Base-by-base conservation (phyloP, 768 basidiomycete genomes). In the Russula earlei region DNA sequence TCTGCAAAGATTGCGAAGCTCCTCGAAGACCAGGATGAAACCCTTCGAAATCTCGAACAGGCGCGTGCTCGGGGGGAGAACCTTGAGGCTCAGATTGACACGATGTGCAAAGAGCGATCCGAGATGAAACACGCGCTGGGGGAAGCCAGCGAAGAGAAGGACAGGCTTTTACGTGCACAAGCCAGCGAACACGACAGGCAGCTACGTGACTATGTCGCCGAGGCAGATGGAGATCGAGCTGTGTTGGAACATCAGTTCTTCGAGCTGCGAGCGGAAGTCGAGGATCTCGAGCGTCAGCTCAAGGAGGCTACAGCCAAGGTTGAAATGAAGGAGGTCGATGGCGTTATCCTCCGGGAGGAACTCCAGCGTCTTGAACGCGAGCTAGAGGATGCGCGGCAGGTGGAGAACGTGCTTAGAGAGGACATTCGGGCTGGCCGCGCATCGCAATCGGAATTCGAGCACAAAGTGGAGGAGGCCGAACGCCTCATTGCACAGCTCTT, bases 191-290 rank as follows among this genome's bases (percentile, higher is more conserved):
- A 82, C 54, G 83, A 85, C 55, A 71, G 78, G 33, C 68, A 76
- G 42, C 81, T 96, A 59, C 80, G 91, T 1, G 92, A 96, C 67
- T 88, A 93, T 63, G 85, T 87, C 52, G 87, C 87, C 3, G 94
- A 98, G 68, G 89, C 92, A 14, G 91, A 96, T 64, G 89, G 92
- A 1, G 93, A 97, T 67, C 81, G 91, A 8, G 92, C 93, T 0
- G 91, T 95, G 14, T 74, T 96, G 44, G 92, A 96, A 69, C 83
- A 93, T 48, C 87, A 92, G 67, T 84, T 87, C 66, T 81, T 79
- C 38, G 87, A 89, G 66, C 71, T 89, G 36, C 77, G 79, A 61
- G 81, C 80, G 1, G 74, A 76, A 8, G 70, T 85, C 48, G 87
- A 85, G 53, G 74, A 77, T 55, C 73, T 76, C 14, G 78, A 81